phyloP scores from a whole-genome alignment of 2,329 filamentous ascomycete genomes.

The Colletotrichum sp. region DNA sequence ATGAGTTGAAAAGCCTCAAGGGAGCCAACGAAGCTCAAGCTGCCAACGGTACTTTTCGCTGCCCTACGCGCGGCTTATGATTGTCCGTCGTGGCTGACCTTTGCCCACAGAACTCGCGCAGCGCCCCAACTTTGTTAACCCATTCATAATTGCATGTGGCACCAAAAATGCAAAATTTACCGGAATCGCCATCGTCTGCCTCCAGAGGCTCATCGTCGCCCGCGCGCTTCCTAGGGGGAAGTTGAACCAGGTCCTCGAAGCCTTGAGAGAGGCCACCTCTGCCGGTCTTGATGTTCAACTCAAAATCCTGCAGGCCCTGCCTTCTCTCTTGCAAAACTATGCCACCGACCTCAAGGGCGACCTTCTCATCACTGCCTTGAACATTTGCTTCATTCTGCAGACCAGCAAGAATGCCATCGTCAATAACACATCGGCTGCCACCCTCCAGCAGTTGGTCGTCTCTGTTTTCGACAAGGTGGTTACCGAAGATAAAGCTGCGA shows the following conservation, averaged over 20 bases:
- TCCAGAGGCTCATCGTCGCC: slow-evolving; percentile 87
- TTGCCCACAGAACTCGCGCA: slow-evolving; percentile 75
- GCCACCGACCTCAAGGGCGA: slow-evolving; percentile 80
- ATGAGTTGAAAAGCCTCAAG: slow-evolving; percentile 81
- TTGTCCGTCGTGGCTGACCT: background rate
- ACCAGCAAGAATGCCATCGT: slow-evolving; percentile 92
- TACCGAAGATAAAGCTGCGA: slow-evolving; percentile 68
- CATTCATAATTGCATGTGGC: slow-evolving; percentile 91
- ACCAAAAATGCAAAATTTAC: slow-evolving; percentile 92
- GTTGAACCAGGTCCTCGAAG: slow-evolving; percentile 85
- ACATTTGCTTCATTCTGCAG: slow-evolving; percentile 91
- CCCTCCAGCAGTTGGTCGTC: slow-evolving; percentile 90
- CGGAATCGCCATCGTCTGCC: slow-evolving; percentile 82
- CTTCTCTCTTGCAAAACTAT: slow-evolving; percentile 90
- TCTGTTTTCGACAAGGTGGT: slow-evolving; percentile 92
- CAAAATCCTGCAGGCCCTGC: slow-evolving; percentile 92
- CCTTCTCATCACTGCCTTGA: slow-evolving; percentile 79
- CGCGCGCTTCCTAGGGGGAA: slow-evolving; percentile 79
- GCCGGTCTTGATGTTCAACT: slow-evolving; percentile 88
- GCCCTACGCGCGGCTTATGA: slow-evolving; percentile 24
- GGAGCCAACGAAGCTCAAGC: slow-evolving; percentile 78
- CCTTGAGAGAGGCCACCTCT: slow-evolving; percentile 83
- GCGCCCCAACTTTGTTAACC: slow-evolving; percentile 84
- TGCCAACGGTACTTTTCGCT: slow-evolving; percentile 61
- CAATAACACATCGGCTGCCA: slow-evolving; percentile 95